Evolutionary conservation across 164 flowering plant species (phyloP).

Genomic region (Chloranthus sessilifolius): DNA sequence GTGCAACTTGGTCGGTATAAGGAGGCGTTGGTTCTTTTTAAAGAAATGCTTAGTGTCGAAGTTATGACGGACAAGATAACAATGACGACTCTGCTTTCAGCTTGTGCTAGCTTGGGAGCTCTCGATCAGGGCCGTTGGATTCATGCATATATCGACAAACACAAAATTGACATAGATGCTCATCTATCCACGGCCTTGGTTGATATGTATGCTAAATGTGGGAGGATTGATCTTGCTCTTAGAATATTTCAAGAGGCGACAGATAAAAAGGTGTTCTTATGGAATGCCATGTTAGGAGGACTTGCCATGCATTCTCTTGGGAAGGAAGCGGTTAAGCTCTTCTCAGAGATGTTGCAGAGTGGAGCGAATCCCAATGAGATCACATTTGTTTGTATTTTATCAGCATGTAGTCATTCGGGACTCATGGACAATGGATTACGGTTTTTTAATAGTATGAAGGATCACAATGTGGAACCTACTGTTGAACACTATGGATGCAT

Average conservation of each 20-base stretch:
- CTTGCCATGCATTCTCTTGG: constrained; percentile 21
- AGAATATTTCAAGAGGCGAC: constrained; percentile 4
- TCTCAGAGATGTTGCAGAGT: constrained; percentile 12
- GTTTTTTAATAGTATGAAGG: constrained; percentile 15
- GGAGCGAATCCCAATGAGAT: constrained; percentile 18
- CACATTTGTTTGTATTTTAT: constrained; percentile 20
- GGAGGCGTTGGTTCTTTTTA: constrained; percentile 12
- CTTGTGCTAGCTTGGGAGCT: constrained; percentile 22
- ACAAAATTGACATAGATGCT: constrained; percentile 13
- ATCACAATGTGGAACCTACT: constrained; percentile 9
- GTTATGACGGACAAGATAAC: constrained; percentile 14
- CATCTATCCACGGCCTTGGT: constrained; percentile 16
- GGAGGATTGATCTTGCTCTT: constrained; percentile 9
- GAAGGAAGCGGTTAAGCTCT: constrained; percentile 15
- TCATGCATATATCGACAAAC: constrained; percentile 16
- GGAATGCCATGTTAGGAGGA: constrained; percentile 23
- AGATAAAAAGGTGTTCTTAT: constrained; percentile 12
- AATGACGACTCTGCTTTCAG: constrained; percentile 12
- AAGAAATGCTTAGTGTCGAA: constrained; percentile 10
- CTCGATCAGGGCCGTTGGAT: constrained; percentile 22
- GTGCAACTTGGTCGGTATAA: constrained; percentile 3
- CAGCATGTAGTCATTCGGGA: constrained; percentile 23
- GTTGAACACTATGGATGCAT: constrained; percentile 22
- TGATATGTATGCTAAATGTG: constrained; percentile 24
- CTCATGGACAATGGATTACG: constrained; percentile 17